Evolutionary conservation across 108 stramenopile genomes (phyloP).

Genomic region (Cyclotella kingstonii): DNA sequence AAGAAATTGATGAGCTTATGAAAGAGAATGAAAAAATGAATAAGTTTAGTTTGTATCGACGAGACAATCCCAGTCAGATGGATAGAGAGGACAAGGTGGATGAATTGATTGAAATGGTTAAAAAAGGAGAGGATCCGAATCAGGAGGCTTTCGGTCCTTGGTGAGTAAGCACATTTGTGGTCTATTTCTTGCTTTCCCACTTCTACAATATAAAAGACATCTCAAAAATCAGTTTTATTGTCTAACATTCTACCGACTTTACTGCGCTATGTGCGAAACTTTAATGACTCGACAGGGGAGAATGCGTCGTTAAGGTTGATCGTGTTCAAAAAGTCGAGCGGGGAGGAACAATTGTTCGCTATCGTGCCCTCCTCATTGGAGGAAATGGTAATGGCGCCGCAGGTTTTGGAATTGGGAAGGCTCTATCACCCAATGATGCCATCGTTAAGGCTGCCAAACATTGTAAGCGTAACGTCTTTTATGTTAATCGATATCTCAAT

Average conservation of each 20-base stretch:
- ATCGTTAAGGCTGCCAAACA: conserved; percentile 68
- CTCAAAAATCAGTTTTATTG: not conserved
- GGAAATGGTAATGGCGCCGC: conserved; percentile 94
- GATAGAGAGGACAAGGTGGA: conserved; percentile 47
- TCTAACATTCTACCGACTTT: not conserved
- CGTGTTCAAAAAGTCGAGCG: conserved; percentile 88
- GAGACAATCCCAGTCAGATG: conserved; percentile 37
- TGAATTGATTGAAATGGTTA: conserved; percentile 46
- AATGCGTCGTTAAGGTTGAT: conserved; percentile 80
- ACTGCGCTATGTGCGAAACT: not conserved
- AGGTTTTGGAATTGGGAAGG: conserved; percentile 95
- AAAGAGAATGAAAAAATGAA: conserved; percentile 34
- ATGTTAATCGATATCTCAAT: conserved; percentile 85
- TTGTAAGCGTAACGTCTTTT: conserved; percentile 85
- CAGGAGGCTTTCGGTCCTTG: conserved; percentile 51
- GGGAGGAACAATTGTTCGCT: conserved; percentile 88
- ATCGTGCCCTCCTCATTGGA: conserved; percentile 89
- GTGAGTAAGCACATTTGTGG: conserved; percentile 51
- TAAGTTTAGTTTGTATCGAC: conserved; percentile 23
- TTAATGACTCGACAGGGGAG: conserved; percentile 50
- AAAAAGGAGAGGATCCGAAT: conserved; percentile 46
- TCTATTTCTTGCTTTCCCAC: conserved; percentile 11
- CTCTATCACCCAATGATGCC: conserved; percentile 81
- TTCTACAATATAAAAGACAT: not conserved
- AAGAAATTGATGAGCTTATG: conserved; percentile 38